Evolutionary conservation across 202 grass and related monocot species (phyloP).

Genomic region (Setaria viridis): DNA sequence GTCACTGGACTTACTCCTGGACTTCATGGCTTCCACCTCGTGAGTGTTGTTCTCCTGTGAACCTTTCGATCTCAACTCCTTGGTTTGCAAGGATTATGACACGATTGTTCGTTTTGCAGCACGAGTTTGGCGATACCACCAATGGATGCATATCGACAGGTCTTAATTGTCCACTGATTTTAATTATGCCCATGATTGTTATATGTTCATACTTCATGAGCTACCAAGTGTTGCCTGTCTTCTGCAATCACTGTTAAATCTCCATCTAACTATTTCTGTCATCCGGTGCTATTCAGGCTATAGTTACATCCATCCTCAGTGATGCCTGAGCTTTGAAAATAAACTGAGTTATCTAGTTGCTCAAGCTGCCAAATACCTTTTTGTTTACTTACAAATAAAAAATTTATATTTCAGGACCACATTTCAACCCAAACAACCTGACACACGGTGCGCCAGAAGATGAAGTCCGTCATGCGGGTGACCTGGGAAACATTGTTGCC

Average conservation of each 20-base stretch:
- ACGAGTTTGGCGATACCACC: conserved; percentile 89
- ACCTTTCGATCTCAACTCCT: conserved; percentile 4
- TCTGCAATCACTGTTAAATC: conserved; percentile 13
- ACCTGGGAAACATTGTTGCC: conserved; percentile 94
- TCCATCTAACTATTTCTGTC: not conserved
- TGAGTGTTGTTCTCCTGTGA: conserved; percentile 39
- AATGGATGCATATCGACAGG: conserved; percentile 99
- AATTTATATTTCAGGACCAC: conserved; percentile 60
- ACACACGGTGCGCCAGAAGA: conserved; percentile 96
- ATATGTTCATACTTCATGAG: not conserved
- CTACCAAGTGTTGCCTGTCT: not conserved
- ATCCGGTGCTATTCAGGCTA: not conserved
- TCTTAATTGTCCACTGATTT: conserved; percentile 9
- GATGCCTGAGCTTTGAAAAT: conserved; percentile 3
- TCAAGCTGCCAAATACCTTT: not conserved
- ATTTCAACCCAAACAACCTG: conserved; percentile 85
- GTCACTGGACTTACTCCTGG: conserved; percentile 84
- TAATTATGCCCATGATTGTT: not conserved
- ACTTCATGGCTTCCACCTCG: conserved; percentile 85
- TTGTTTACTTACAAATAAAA: conserved; percentile 20
- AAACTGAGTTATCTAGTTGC: not conserved
- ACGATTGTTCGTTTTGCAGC: conserved; percentile 60
- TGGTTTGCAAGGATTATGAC: not conserved
- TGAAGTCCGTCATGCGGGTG: conserved; percentile 96
- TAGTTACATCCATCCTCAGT: not conserved